These are phyloP conservation scores for Grigorovia jiainica DNA, from an alignment of 805 yeast species.

Conservation along the genomic window DNA sequence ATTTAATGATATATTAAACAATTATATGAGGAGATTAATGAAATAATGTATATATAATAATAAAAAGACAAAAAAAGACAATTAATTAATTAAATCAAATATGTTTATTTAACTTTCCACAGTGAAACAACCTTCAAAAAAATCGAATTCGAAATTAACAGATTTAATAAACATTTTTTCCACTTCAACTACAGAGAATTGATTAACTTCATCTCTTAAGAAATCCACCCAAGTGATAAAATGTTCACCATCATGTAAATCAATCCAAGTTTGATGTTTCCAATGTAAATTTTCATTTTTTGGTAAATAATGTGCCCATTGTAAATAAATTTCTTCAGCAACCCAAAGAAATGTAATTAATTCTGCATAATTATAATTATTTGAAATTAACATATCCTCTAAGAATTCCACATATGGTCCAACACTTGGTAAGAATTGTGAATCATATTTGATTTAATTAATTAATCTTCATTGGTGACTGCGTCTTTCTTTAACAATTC, in stretches of 20 bases:
- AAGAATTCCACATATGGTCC: conserved; percentile 31
- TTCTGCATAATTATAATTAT: conserved; percentile 30
- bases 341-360: conserved; percentile 36
- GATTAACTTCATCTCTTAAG: conserved; percentile 35
- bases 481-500: conserved; percentile 16
- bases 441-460: conserved; percentile 7
- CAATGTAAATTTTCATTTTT: conserved; percentile 29
- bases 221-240: conserved; percentile 42
- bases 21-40: conserved; percentile 23
- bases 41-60: conserved; percentile 6
- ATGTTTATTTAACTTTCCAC: too few relatives aligned
- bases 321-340: conserved; percentile 42
- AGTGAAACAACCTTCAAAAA: conserved; percentile 42
- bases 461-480: conserved; percentile 8
- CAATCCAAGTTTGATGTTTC: conserved; percentile 44
- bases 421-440: conserved; percentile 25
- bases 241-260: conserved; percentile 40
- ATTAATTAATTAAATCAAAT: background rate
- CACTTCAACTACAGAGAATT: conserved; percentile 7
- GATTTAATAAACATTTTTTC: conserved; percentile 25
- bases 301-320: conserved; percentile 40
- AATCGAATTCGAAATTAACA: conserved; percentile 34
- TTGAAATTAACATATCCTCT: conserved; percentile 22
- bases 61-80: background rate
- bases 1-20: conserved; percentile 35